A percentile compares a stretch with the other conserved stretches of the same genome.
These are phyloP conservation scores for Triticum aestivum DNA, from an alignment of 176 grass and related monocot species.

Conservation along the genomic window IWGSC_CS_RefSeq_v2.1 NC_057806.1:576077257-576077756, in stretches of 20 bases:
- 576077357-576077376: not conserved
- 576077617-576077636: not conserved
- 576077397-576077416: not conserved
- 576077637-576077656: not conserved
- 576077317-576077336: not conserved
- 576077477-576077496: not conserved
- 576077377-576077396: not conserved
- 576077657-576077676: not conserved
- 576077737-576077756: not conserved
- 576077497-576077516: not conserved
- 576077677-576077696: not conserved
- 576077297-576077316: not conserved
- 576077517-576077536: not conserved
- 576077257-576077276: not conserved
- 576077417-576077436: constrained; percentile 6
- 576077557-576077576: not conserved
- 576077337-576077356: not conserved
- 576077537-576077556: not conserved
- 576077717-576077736: constrained; percentile 2
- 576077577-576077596: not conserved
- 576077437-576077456: not conserved
- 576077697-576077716: not conserved
- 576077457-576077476: not conserved
- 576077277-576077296: not conserved
- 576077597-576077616: not conserved